Evolutionary conservation across 257 asterid genomes (phyloP).

Genomic region (Capsicum pubescens): DNA sequence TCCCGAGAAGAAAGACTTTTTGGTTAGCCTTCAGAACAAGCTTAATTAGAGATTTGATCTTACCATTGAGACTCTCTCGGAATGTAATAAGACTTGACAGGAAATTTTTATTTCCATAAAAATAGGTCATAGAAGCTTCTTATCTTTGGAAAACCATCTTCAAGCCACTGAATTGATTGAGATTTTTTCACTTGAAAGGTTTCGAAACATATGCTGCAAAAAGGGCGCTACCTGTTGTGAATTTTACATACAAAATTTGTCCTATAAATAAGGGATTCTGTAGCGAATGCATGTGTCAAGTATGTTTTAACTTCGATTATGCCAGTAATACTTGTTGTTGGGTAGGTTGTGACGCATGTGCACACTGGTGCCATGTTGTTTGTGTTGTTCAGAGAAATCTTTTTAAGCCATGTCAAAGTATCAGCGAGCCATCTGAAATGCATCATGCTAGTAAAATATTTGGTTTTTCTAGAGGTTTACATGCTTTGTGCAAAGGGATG

Average conservation of each 20-base stretch:
- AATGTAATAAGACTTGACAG: constrained; percentile 73
- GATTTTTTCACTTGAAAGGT: constrained; percentile 72
- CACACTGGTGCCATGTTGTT: constrained; percentile 57
- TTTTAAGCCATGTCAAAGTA: background rate
- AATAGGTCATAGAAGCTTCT: constrained; percentile 62
- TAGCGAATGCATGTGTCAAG: constrained; percentile 95
- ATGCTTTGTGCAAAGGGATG: too few species aligned
- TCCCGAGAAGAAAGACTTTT: constrained; percentile 54
- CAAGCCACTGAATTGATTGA: constrained; percentile 66
- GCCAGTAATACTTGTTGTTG: constrained; percentile 91
- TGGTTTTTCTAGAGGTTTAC: too few species aligned
- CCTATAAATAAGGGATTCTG: constrained; percentile 80
- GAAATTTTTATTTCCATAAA: constrained; percentile 76
- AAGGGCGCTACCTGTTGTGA: constrained; percentile 79
- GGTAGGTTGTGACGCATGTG: constrained; percentile 95
- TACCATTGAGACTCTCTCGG: constrained; percentile 66
- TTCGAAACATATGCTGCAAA: constrained; percentile 74
- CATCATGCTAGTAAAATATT: too few species aligned
- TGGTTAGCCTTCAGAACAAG: constrained; percentile 58
- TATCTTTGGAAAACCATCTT: constrained; percentile 49
- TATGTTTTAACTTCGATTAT: constrained; percentile 83
- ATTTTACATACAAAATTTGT: constrained; percentile 84
- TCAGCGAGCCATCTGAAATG: too few species aligned
- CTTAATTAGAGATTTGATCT: constrained; percentile 68
- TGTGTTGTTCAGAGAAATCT: constrained; percentile 34